Evolutionary conservation across 73 alveolate species (phyloP).

Genomic region (Paramecium bursaria): DNA sequence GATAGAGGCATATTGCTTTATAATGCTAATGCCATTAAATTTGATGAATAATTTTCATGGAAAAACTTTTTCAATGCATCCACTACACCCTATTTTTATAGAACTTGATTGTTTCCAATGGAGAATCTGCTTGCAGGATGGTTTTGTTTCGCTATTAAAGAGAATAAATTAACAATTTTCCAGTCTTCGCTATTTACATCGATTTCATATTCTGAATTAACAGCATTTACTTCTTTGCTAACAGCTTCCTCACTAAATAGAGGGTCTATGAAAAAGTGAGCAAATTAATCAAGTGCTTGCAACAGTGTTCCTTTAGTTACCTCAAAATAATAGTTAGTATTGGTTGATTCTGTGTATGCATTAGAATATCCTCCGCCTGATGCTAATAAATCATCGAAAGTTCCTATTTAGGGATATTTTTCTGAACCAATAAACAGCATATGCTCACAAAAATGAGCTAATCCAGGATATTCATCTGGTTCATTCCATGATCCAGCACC

Average conservation of each 20-base stretch:
- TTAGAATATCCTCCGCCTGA: slow-evolving; percentile 63
- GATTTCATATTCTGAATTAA: slow-evolving; percentile 63
- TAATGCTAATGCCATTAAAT: slow-evolving; percentile 17
- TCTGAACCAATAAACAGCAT: slow-evolving; percentile 74
- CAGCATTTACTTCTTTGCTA: slow-evolving; percentile 65
- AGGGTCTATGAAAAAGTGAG: slow-evolving; percentile 69
- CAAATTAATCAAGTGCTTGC: slow-evolving; percentile 51
- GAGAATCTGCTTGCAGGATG: slow-evolving; percentile 62
- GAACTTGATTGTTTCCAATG: slow-evolving; percentile 45
- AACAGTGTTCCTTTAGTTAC: slow-evolving; percentile 45
- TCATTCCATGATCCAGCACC: slow-evolving; percentile 78
- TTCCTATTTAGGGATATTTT: slow-evolving; percentile 59
- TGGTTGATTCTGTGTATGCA: slow-evolving; percentile 59
- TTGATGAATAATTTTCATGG: slow-evolving; percentile 46
- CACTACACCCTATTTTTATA: slow-evolving; percentile 35
- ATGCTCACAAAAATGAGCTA: slow-evolving; percentile 78
- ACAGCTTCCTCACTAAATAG: slow-evolving; percentile 61
- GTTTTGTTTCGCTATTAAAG: slow-evolving; percentile 23
- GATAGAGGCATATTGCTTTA: slow-evolving; percentile 12
- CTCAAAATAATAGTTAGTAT: slow-evolving; percentile 68
- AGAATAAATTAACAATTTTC: slow-evolving; percentile 41
- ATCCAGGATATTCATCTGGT: slow-evolving; percentile 77
- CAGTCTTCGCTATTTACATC: slow-evolving; percentile 65
- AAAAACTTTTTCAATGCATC: slow-evolving; percentile 43
- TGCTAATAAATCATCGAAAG: slow-evolving; percentile 51